Evolutionary conservation across 1,139 yeast genomes (phyloP), one percentile per base, ranked within the genome.

Genomic region (Yamadazyma triangularis): DNA sequence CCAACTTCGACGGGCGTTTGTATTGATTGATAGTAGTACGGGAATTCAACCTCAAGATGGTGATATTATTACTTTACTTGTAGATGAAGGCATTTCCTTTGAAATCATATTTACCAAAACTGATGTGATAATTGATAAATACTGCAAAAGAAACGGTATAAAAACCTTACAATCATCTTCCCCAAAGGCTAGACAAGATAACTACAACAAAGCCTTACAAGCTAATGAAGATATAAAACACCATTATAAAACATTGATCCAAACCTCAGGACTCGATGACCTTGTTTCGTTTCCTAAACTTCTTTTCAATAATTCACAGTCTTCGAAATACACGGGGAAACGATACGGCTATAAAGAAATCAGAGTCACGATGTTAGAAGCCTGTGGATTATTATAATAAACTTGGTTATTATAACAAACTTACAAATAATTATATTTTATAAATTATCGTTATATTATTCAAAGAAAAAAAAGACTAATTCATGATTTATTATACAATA

Each of bases 71-170:
- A 67, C 68, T 4, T 60, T 70, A 33, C 55, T 88, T 28, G 60
- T 59, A 1, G 60, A 60, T 2, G 47, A 58, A 29, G 94, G 91
- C 0, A 63, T 79, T 2, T 76, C 84, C 0, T 84, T 81, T 57
- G 91, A 84, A 40, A 53, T 87, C 4, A 71, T 87, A 0, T 74
- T 85, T 50, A 87, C 95, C 15, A 87, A 87, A 48, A 71, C 78
- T 28, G 95, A 86, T 48, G 69, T 70, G 34, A 47, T 79, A 8
- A 48, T 65, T 11, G 40, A 47, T 11, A 23, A 25, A 6, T 38
- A 31, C 8, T 25, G 26, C 15, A 24, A 24, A 4, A 26, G 23
- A 10, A 13, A 26, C 34, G 8, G 28, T 19, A n/a, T 29, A 4
- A 25, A 30, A 18, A 16, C 15, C n/a, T 21, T 9, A 16, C 9